Percentiles rank a stretch among this genome's conserved stretches.
Conservation (phyloP, 2,329 filamentous ascomycete species). For the Aureobasidium sp. region DNA sequence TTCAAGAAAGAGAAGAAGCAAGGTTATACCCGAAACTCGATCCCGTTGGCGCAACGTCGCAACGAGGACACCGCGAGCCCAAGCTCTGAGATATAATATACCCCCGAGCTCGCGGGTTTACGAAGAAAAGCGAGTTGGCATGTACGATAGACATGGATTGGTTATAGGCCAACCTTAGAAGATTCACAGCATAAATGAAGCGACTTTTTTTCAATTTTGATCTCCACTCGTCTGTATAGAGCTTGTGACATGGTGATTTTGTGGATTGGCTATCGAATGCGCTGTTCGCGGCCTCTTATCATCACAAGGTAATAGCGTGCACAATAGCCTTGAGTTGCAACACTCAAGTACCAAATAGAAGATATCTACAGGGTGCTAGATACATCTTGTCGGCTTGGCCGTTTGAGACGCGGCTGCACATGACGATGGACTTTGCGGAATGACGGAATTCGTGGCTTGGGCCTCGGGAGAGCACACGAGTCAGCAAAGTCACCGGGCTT, state of each 20-base stretch:
- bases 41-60: background rate
- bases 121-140: background rate
- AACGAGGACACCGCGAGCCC: background rate
- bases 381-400: background rate
- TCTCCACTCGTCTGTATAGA: background rate
- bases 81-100: constrained; percentile 3
- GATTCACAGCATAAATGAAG: constrained; percentile 5
- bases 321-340: background rate
- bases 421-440: background rate
- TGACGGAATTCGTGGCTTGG: background rate
- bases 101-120: constrained; percentile 4
- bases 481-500: constrained; percentile 3
- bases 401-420: background rate
- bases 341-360: background rate
- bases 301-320: background rate
- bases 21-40: background rate
- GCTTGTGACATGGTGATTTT: background rate
- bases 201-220: background rate
- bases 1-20: background rate
- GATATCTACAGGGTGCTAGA: background rate
- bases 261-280: background rate
- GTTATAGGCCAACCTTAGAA: background rate
- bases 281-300: background rate
- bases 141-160: background rate
- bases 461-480: background rate